Evolutionary conservation across 2,329 filamentous ascomycete species (phyloP).

Genomic region (Penicillium sp.): DNA sequence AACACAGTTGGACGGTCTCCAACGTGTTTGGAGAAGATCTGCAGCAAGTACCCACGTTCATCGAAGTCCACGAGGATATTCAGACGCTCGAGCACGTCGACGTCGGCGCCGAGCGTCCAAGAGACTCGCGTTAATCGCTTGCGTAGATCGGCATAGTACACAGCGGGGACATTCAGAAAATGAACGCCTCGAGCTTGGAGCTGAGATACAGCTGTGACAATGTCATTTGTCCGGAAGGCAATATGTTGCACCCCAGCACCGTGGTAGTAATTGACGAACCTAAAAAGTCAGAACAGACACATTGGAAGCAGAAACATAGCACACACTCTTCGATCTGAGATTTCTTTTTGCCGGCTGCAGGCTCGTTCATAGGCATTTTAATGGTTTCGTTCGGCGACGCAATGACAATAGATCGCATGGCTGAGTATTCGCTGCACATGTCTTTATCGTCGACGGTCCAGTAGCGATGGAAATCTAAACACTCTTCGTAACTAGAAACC

Average conservation of each 20-base stretch:
- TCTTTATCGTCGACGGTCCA: conserved; percentile 90
- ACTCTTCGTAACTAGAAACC: conserved; percentile 70
- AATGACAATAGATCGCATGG: conserved; percentile 85
- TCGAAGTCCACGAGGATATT: conserved; percentile 93
- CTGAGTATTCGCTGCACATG: conserved; percentile 87
- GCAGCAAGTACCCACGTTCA: conserved; percentile 77
- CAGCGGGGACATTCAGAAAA: conserved; percentile 80
- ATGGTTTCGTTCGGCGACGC: conserved; percentile 76
- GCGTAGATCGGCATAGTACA: conserved; percentile 77
- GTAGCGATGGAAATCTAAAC: conserved; percentile 88
- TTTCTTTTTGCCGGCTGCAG: conserved; percentile 78
- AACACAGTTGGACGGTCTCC: conserved; percentile 94
- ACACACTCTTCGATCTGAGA: conserved; percentile 84
- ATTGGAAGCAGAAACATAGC: not conserved
- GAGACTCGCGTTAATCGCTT: conserved; percentile 63
- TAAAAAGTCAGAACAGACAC: conserved; percentile 10
- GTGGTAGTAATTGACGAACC: conserved; percentile 74
- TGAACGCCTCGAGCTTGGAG: conserved; percentile 78
- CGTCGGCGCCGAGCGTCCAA: conserved; percentile 68
- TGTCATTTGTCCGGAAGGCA: conserved; percentile 76
- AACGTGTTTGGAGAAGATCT: conserved; percentile 76
- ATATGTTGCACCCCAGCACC: conserved; percentile 89
- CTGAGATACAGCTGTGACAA: conserved; percentile 70
- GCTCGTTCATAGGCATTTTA: conserved; percentile 98
- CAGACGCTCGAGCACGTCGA: conserved; percentile 70